Evolutionary conservation across 306 rosid genomes (phyloP).

Genomic region (Prunus mira): DNA sequence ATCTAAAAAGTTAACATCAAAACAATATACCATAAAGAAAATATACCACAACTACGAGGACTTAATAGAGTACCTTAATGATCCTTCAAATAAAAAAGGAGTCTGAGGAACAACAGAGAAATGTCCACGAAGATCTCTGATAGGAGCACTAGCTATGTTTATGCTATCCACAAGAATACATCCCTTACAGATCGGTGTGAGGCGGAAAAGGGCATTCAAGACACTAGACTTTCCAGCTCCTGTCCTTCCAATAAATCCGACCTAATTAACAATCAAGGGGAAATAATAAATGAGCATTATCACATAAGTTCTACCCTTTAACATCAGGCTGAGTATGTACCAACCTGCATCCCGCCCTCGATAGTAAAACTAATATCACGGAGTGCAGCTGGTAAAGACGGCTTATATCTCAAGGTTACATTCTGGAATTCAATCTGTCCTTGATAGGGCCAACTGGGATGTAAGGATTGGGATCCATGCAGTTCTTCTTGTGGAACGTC

Average conservation of each 20-base stretch:
- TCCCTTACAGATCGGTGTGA: conserved; percentile 68
- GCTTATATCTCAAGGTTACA: conserved; percentile 86
- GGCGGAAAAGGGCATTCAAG: conserved; percentile 88
- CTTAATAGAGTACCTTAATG: conserved; percentile 56
- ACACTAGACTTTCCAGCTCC: conserved; percentile 99
- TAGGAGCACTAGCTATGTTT: conserved; percentile 61
- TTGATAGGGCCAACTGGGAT: conserved; percentile 68
- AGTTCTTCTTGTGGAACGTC: conserved; percentile 85
- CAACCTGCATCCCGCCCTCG: conserved; percentile 74
- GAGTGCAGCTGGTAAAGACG: conserved; percentile 82
- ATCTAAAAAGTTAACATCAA: background rate
- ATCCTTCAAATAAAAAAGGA: conserved; percentile 87
- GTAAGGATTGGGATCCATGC: conserved; percentile 47
- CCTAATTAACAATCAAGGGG: conserved; percentile 43
- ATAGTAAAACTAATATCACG: conserved; percentile 69
- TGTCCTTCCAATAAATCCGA: conserved; percentile 93
- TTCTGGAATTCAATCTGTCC: conserved; percentile 76
- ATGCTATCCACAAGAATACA: conserved; percentile 64
- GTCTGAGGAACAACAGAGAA: conserved; percentile 96
- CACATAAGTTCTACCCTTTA: background rate
- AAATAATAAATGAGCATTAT: conserved; percentile 8
- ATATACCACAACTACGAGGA: conserved; percentile 2
- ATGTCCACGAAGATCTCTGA: conserved; percentile 75
- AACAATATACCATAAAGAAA: conserved; percentile 11
- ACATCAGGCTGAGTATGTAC: conserved; percentile 11